phyloP scores from a whole-genome alignment of 306 rosid genomes.

The Urtica urens region DNA sequence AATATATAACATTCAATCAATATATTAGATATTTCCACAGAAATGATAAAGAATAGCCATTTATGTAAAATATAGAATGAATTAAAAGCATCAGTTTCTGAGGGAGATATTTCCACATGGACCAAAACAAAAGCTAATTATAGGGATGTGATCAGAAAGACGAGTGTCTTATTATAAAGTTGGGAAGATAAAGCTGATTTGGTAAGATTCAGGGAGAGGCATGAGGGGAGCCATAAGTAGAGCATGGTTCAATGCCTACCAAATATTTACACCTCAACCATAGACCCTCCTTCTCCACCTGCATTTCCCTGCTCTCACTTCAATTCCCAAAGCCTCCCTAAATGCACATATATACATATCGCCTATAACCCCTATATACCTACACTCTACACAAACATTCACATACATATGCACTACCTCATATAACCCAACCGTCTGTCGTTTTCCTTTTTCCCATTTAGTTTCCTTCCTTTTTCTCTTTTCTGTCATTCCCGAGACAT shows the following conservation, averaged over 20 bases:
- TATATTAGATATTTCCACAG: too few species aligned
- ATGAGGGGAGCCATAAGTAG: conserved; percentile 6
- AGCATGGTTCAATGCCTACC: neutral
- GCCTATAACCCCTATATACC: too few species aligned
- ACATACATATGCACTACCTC: conserved; percentile 17
- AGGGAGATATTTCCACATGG: too few species aligned
- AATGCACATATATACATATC: conserved; percentile 19
- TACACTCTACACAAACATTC: too few species aligned
- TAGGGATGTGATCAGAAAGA: too few species aligned
- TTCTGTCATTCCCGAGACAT: conserved; percentile 63
- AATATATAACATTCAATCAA: too few species aligned
- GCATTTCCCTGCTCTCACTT: conserved; percentile 32
- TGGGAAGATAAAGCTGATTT: neutral
- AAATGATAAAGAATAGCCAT: too few species aligned
- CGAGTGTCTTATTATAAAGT: too few species aligned
- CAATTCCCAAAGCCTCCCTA: conserved; percentile 93
- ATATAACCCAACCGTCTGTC: conserved; percentile 69
- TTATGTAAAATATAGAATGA: too few species aligned
- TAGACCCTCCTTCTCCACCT: conserved; percentile 32
- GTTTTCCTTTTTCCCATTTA: conserved; percentile 24
- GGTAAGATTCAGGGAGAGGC: too few species aligned
- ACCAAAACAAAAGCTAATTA: too few species aligned
- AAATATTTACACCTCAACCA: conserved; percentile 6
- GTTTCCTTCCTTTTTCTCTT: conserved; percentile 8
- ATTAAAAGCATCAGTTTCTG: too few species aligned